Evolutionary conservation across 495 filamentous ascomycete genomes (phyloP).

Genomic region (Penicillium soppii): DNA sequence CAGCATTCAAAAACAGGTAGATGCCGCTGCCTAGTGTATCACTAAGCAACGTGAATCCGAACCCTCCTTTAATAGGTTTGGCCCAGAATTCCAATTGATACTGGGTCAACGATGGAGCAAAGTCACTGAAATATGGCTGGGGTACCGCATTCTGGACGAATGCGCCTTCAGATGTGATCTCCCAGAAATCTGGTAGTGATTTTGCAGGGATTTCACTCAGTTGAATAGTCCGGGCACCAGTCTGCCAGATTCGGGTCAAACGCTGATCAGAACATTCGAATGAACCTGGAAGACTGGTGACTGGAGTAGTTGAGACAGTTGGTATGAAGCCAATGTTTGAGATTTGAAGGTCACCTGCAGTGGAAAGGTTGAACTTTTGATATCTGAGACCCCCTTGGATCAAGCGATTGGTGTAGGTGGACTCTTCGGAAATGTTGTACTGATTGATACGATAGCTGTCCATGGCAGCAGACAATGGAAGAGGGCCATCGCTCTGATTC

Average conservation of each 20-base stretch:
- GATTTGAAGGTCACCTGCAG: constrained; percentile 14
- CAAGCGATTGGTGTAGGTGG: constrained; percentile 11
- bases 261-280: constrained; percentile 17
- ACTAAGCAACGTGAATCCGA: constrained; percentile 19
- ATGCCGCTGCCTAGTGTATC: constrained; percentile 17
- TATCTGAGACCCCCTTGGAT: constrained; percentile 23
- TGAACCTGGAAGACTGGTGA: constrained; percentile 13
- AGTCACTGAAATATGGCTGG: constrained; percentile 8
- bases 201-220: constrained; percentile 14
- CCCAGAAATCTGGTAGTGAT: constrained; percentile 17
- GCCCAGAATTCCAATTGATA: constrained; percentile 6
- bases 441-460: constrained; percentile 23
- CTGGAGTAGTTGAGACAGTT: constrained; percentile 7
- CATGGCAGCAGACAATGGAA: constrained; percentile 17
- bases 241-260: constrained; percentile 16
- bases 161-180: constrained; percentile 16
- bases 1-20: constrained; percentile 18
- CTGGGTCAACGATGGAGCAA: constrained; percentile 6
- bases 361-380: constrained; percentile 24
- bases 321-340: constrained; percentile 12
- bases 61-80: constrained; percentile 12
- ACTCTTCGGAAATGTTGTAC: constrained; percentile 13
- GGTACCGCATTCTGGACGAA: constrained; percentile 18
- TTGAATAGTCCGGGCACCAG: constrained; percentile 20
- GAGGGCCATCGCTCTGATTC: constrained; percentile 14